Evolutionary conservation across 768 basidiomycete species (phyloP).

Genomic region (Hericium erinaceus): DNA sequence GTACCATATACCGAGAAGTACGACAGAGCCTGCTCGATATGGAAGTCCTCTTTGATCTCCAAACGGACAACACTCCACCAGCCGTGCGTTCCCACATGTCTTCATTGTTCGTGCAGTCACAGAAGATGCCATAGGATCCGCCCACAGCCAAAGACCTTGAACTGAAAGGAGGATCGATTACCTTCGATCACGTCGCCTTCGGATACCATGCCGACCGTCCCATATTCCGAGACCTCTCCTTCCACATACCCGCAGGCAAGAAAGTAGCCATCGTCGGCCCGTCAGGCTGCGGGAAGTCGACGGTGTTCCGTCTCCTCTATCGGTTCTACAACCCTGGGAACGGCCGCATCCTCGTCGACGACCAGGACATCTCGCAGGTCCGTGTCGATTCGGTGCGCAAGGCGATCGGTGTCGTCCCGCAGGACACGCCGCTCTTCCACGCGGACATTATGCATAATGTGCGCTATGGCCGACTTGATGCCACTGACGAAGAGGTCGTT

Average conservation of each 20-base stretch:
- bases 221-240: slow-evolving; percentile 82
- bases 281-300: slow-evolving; percentile 95
- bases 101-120: background rate
- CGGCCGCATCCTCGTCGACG: slow-evolving; percentile 82
- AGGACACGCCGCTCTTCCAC: slow-evolving; percentile 97
- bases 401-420: slow-evolving; percentile 88
- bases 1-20: slow-evolving; percentile 94
- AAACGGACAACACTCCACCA: slow-evolving; percentile 67
- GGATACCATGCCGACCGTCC: slow-evolving; percentile 87
- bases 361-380: slow-evolving; percentile 72
- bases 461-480: slow-evolving; percentile 81
- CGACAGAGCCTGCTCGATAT: slow-evolving; percentile 94
- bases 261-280: slow-evolving; percentile 97
- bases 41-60: slow-evolving; percentile 89
- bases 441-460: slow-evolving; percentile 93
- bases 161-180: slow-evolving; percentile 77
- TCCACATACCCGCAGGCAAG: slow-evolving; percentile 91
- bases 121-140: slow-evolving; percentile 44
- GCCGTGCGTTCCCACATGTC: slow-evolving; percentile 31
- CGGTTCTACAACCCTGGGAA: slow-evolving; percentile 84
- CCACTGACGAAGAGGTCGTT: slow-evolving; percentile 82
- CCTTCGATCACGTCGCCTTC: slow-evolving; percentile 88
- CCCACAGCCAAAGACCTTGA: slow-evolving; percentile 57
- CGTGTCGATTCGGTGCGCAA: slow-evolving; percentile 64
- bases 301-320: slow-evolving; percentile 88